Conservation (phyloP, 2,329 filamentous ascomycete species). For the Penicillium olsonii region DNA sequence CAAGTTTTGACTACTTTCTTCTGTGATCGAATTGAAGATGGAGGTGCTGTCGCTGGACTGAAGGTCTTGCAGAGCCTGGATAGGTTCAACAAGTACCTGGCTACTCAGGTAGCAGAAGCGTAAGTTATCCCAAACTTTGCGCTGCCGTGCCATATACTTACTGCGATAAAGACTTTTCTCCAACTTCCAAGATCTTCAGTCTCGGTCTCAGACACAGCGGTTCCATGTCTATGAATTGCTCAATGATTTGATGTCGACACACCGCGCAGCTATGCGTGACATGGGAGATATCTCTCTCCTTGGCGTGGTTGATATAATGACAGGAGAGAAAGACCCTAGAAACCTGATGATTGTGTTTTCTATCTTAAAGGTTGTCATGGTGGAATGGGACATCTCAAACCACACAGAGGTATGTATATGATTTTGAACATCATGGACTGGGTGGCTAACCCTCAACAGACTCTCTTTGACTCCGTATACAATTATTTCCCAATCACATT, state of each 20-base stretch:
- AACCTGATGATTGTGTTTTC: conserved; percentile 73
- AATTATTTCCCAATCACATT: conserved; percentile 75
- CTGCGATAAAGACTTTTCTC: conserved; percentile 46
- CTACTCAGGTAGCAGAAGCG: conserved; percentile 55
- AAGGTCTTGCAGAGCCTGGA: conserved; percentile 60
- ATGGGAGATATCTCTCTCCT: conserved; percentile 63
- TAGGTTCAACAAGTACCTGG: conserved; percentile 61
- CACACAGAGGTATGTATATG: conserved; percentile 55
- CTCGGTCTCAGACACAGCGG: conserved; percentile 64
- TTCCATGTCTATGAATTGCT: conserved; percentile 64
- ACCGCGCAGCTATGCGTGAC: conserved; percentile 58
- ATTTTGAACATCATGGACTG: neutral
- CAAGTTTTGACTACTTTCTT: conserved; percentile 66
- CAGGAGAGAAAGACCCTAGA: conserved; percentile 68
- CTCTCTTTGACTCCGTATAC: conserved; percentile 67
- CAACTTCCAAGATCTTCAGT: conserved; percentile 59
- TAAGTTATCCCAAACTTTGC: conserved; percentile 36
- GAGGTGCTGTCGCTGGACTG: conserved; percentile 60
- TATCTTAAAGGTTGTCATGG: conserved; percentile 65
- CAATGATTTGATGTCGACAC: conserved; percentile 62
- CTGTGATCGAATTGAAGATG: conserved; percentile 65
- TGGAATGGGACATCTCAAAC: conserved; percentile 65
- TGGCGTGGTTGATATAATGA: conserved; percentile 64
- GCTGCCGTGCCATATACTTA: neutral
- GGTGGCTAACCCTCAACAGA: conserved; percentile 31